Conservation (phyloP, 345 rosid species). For the Aethionema arabicum region DNA sequence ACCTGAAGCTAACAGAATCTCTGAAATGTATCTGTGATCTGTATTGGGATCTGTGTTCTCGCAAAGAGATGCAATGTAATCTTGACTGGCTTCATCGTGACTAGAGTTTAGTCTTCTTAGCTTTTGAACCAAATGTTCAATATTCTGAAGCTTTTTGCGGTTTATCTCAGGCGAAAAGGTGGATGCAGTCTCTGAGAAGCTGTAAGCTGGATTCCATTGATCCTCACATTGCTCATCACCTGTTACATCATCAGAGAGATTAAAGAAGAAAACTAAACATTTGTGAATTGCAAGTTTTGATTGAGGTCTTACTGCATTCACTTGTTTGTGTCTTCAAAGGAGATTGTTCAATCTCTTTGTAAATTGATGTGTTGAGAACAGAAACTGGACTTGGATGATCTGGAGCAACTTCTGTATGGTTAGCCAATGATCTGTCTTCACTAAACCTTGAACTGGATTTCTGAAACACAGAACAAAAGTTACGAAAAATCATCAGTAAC, state of each 20-base stretch:
- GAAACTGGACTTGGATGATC: slow-evolving; percentile 92
- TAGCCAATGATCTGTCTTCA: slow-evolving; percentile 46
- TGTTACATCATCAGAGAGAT: slow-evolving; percentile 36
- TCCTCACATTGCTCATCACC: slow-evolving; percentile 46
- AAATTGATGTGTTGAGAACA: slow-evolving; percentile 59
- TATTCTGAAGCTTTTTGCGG: slow-evolving; percentile 75
- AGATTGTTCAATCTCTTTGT: slow-evolving; percentile 55
- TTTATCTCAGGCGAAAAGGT: slow-evolving; percentile 57
- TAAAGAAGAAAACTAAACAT: slow-evolving; percentile 1
- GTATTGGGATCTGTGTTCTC: slow-evolving; percentile 62
- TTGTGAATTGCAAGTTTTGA: background rate
- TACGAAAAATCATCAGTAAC: background rate
- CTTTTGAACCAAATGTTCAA: slow-evolving; percentile 82
- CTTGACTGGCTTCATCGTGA: slow-evolving; percentile 84
- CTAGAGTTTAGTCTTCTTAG: slow-evolving; percentile 75
- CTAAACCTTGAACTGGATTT: slow-evolving; percentile 42
- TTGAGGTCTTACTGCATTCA: slow-evolving; percentile 29
- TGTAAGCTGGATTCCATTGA: slow-evolving; percentile 48
- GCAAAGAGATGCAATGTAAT: slow-evolving; percentile 91
- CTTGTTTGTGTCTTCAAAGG: slow-evolving; percentile 44
- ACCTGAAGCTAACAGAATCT: slow-evolving; percentile 92
- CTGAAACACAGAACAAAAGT: slow-evolving; percentile 34
- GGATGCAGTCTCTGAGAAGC: slow-evolving; percentile 37
- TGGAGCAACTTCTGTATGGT: slow-evolving; percentile 39
- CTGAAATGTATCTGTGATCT: slow-evolving; percentile 88